Evolutionary conservation across 129 eudicot genomes (phyloP).

Genomic region (Saposhnikovia divaricata): DNA sequence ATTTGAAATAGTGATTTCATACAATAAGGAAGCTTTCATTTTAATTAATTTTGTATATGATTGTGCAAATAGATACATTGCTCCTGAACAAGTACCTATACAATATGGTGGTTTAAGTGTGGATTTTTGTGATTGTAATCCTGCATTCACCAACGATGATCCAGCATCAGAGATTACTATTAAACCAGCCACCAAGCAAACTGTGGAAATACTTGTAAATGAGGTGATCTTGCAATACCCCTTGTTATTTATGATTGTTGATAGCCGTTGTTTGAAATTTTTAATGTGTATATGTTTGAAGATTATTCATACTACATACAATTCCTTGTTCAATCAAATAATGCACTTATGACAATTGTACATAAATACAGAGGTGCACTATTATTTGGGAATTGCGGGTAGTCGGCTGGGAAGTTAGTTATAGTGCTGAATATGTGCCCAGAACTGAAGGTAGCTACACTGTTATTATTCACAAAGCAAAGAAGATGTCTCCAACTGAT

Average conservation of each 20-base stretch:
- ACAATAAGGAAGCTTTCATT: too few relatives aligned
- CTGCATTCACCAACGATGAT: conserved; percentile 63
- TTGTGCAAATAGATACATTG: conserved; percentile 47
- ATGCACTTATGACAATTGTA: not conserved
- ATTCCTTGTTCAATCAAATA: not conserved
- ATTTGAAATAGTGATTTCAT: not conserved
- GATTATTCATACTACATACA: not conserved
- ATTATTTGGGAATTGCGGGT: conserved; percentile 89
- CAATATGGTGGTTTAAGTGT: conserved; percentile 81
- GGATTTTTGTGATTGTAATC: conserved; percentile 68
- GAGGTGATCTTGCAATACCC: conserved; percentile 41
- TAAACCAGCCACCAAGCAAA: conserved; percentile 76
- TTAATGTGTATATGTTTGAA: not conserved
- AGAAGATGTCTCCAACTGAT: conserved; percentile 50
- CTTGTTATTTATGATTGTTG: not conserved
- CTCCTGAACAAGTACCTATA: conserved; percentile 84
- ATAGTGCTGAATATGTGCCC: conserved; percentile 73
- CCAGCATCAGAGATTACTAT: conserved; percentile 72
- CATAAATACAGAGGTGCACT: conserved; percentile 51
- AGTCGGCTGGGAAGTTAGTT: conserved; percentile 95
- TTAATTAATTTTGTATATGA: not conserved
- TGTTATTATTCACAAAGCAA: conserved; percentile 51
- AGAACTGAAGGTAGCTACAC: conserved; percentile 53
- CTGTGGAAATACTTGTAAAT: conserved; percentile 66
- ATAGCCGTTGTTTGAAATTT: not conserved